Base-by-base conservation (phyloP, 768 basidiomycete species). In the Heimioporus sp. region DNA sequence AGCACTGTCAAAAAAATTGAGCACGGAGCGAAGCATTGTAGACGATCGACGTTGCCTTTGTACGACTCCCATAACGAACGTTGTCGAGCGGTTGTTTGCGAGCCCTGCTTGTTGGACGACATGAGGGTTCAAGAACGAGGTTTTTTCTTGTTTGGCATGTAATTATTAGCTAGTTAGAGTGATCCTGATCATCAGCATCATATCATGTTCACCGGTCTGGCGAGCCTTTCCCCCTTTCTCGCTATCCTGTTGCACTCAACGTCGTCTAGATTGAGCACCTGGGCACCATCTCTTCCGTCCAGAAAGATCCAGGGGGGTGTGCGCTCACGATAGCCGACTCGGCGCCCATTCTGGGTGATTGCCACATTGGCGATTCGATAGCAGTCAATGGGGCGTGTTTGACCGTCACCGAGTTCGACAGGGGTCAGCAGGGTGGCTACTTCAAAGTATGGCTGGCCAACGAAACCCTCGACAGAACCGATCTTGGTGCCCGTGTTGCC, bases 401-500 rank as follows among this genome's bases (percentile, higher is more conserved):
- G 65, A 98, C 97, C 0, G 96, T 96, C 40, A 94, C 87, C 2
- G 83, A 82, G 61, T 98, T 96, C 62, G 78, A 88, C 63, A 69
- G 76, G 55, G 72, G 70, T 31, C 73, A 77, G 38, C 60, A 78
- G 3, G 85, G 82, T 1, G 91, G 91, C 6, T 88, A 82, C 80
- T 98, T 99, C 76, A 90, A 82, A 63, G 92, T 98, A 43, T 96
- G 94, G 80, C 74, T 99, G 43, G 95, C 96, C 41, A 95, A 96
- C 60, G 97, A 99, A 76, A 98, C 97, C 13, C 72, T 99, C 53
- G 78, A 82, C 48, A 76, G 92, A 68, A 98, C 95, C 2, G 90
- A 98, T 73, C 74, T 98, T 31, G 97, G 96, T 90, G 65, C 60
- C 5, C 24, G 24, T 28, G 53, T 21, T 13, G 20, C 28, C 60